Evolutionary conservation across 768 basidiomycete species (phyloP).

Genomic region (Amanita jacksonii): DNA sequence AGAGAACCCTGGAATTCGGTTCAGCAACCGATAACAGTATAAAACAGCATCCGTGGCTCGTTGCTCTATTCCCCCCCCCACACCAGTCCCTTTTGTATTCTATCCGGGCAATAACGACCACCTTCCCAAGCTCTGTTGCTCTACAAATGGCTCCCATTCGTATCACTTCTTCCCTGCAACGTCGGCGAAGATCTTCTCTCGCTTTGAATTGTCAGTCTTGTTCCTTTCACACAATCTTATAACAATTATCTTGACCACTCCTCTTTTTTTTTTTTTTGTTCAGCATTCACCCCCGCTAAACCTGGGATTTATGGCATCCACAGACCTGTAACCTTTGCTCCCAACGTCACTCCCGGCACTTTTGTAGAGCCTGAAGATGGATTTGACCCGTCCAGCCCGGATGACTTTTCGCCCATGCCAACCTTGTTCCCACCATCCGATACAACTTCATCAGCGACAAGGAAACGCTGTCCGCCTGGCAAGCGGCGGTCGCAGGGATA

Average conservation of each 20-base stretch:
- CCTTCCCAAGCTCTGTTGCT: background rate
- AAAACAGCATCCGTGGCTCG: too few species aligned
- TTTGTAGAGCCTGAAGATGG: conserved; percentile 28
- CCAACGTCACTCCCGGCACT: conserved; percentile 48
- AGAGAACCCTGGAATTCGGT: too few species aligned
- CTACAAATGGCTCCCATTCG: conserved; percentile 8
- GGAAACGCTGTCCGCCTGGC: conserved; percentile 46
- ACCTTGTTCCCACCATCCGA: conserved; percentile 49
- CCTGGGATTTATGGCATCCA: conserved; percentile 44
- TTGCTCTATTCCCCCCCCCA: too few species aligned
- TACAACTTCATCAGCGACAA: conserved; percentile 24
- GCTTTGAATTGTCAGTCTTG: conserved; percentile 2
- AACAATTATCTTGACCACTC: background rate
- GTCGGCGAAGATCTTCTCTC: conserved; percentile 5
- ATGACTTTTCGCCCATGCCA: conserved; percentile 23
- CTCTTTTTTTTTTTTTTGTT: too few species aligned
- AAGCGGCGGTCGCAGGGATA: conserved; percentile 54
- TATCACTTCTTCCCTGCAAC: conserved; percentile 1
- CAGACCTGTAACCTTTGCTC: conserved; percentile 52
- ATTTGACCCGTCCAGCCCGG: conserved; percentile 17
- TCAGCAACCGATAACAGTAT: too few species aligned
- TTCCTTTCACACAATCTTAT: background rate
- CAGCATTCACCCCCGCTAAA: conserved; percentile 32
- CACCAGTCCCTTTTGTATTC: conserved; percentile 4
- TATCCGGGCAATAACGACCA: conserved; percentile 1